Percentiles rank a stretch among this genome's conserved stretches.
Evolutionary conservation across 495 filamentous ascomycete genomes (phyloP).

Genomic region (Xylaria bambusicola): DNA sequence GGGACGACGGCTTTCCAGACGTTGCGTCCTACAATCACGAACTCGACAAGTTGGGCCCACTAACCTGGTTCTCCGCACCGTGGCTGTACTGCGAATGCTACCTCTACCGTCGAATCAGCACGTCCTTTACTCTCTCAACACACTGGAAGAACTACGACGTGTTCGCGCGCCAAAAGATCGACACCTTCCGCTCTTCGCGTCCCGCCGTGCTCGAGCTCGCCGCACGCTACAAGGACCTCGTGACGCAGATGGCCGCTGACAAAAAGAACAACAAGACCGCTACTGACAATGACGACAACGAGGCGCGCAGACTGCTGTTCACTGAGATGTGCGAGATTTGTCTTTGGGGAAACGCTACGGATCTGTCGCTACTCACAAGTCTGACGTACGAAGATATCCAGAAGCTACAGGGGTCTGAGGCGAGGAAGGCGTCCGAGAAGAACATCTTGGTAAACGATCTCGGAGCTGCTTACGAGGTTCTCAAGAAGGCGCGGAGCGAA

Average conservation of each 20-base stretch:
- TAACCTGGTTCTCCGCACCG: conserved; percentile 77
- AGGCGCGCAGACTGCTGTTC: conserved; percentile 78
- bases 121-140: conserved; percentile 71
- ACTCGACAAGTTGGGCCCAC: conserved; percentile 70
- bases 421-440: conserved; percentile 77
- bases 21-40: conserved; percentile 84
- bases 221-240: conserved; percentile 64
- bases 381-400: conserved; percentile 95
- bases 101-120: conserved; percentile 82
- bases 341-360: conserved; percentile 97
- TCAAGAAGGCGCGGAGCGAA: conserved; percentile 67
- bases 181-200: conserved; percentile 89
- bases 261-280: no score
- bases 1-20: conserved; percentile 78
- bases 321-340: conserved; percentile 95
- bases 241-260: conserved; percentile 53
- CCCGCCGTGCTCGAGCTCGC: conserved; percentile 90
- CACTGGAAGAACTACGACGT: conserved; percentile 94
- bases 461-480: conserved; percentile 65
- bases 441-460: conserved; percentile 91
- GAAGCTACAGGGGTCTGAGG: conserved; percentile 85
- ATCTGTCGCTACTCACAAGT: conserved; percentile 85
- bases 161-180: conserved; percentile 87
- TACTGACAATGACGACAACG: conserved; percentile 54
- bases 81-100: conserved; percentile 97